phyloP scores from a whole-genome alignment of 2,329 filamentous ascomycete species.

The Alternaria sp. region DNA sequence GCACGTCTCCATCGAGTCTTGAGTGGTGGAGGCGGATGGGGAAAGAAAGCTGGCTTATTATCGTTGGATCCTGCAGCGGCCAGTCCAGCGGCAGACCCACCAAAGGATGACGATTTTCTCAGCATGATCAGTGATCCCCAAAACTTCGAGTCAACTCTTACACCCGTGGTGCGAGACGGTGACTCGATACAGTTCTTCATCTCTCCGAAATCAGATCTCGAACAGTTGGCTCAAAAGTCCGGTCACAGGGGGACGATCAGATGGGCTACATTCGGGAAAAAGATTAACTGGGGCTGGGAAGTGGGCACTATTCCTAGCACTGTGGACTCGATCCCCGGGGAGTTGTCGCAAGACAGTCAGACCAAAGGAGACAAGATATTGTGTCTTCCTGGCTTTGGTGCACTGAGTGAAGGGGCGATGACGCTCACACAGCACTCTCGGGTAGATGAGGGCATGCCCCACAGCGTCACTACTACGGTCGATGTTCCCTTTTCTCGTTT shows the following conservation, averaged over 20 bases:
- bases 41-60: constrained; percentile 76
- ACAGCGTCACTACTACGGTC: constrained; percentile 50
- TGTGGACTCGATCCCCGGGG: constrained; percentile 45
- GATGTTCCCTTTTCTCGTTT: constrained; percentile 56
- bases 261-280: neutral
- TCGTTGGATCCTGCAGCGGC: constrained; percentile 69
- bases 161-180: constrained; percentile 66
- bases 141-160: constrained; percentile 50
- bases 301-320: constrained; percentile 55
- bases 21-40: constrained; percentile 86
- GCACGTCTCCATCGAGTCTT: constrained; percentile 61
- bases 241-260: neutral
- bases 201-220: constrained; percentile 16
- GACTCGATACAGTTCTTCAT: constrained; percentile 61
- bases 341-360: constrained; percentile 25
- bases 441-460: neutral
- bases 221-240: neutral
- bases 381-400: constrained; percentile 62
- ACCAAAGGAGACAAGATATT: neutral
- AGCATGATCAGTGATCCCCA: constrained; percentile 26
- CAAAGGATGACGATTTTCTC: neutral
- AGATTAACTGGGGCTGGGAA: constrained; percentile 28
- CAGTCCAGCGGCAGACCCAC: constrained; percentile 2
- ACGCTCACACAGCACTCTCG: constrained; percentile 23
- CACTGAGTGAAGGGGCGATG: constrained; percentile 64